Evolutionary conservation across 805 yeast genomes (phyloP), one percentile per base, ranked within the genome.

Genomic region (Hagleromyces aurorensis): DNA sequence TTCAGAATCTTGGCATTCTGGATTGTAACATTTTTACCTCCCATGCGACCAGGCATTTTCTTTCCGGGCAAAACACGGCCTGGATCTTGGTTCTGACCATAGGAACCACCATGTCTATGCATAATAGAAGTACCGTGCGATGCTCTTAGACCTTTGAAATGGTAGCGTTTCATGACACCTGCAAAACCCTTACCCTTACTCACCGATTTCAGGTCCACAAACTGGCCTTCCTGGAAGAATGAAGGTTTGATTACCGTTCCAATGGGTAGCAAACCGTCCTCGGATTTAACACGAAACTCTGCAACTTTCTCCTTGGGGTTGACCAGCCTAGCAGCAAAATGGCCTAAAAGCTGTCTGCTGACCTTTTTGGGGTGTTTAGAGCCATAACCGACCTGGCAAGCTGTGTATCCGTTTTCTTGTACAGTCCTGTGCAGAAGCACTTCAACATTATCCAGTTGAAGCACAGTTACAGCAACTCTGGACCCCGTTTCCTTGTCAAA

Each of bases 41-140:
- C 98, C 91, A 87, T 79, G 58, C 83, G 82, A 42, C 98, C 98
- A 20, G 97, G 94, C 98, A 91, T 89, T 62, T 86, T 89, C 64
- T 84, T 87, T 14, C 96, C 97, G 10, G 96, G 97, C 39, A 86
- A 65, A 30, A 86, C 84, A 65, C 98, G 81, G 50, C 95, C 96
- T 9, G 98, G 98, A 39, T 84, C 80, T 43, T 91, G 94, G 51
- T 83, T 82, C 57, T 79, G 85, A 73, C 98, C 98, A 48, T 81
- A 86, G 18, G 96, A 87, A 71, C 98, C 98, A 48, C 94, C 94
- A 34, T 86, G 77, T 70, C 98, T 80, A 57, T 91, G 97, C 20
- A 89, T 79, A 28, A 72, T 65, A 16, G 98, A 84, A 15, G 83
- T 87, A 80, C 98, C 98, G 59, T 91, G 98, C 1, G 96, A 69